These are phyloP conservation scores for Pyrus bretschneideri DNA, from an alignment of 306 rosid species.

Conservation along the genomic window DNA sequence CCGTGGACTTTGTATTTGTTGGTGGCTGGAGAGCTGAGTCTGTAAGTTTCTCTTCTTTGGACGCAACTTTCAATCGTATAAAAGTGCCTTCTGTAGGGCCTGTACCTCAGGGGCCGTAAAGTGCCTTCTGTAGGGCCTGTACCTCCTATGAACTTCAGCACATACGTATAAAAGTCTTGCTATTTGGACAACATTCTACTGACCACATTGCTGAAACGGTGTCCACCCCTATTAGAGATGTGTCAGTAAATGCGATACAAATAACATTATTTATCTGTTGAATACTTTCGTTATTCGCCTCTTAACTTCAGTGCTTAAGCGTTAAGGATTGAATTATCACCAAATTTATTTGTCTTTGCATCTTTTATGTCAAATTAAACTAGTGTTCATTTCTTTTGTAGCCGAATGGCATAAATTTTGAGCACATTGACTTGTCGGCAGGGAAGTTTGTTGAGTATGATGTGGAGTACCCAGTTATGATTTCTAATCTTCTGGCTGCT, in stretches of 20 bases:
- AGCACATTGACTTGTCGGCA: slow-evolving; percentile 61
- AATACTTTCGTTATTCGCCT: background rate
- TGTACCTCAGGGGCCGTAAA: background rate
- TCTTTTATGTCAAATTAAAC: background rate
- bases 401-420: slow-evolving; percentile 71
- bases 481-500: slow-evolving; percentile 51
- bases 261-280: too few relatives aligned
- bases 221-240: background rate
- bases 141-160: background rate
- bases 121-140: background rate
- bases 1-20: slow-evolving; percentile 44
- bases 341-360: background rate
- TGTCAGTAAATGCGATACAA: background rate
- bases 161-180: too few relatives aligned
- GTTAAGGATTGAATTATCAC: background rate
- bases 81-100: background rate
- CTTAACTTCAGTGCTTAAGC: background rate
- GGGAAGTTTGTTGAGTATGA: slow-evolving; percentile 73
- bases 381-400: slow-evolving; percentile 22
- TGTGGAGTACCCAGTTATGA: slow-evolving; percentile 87
- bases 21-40: slow-evolving; percentile 81
- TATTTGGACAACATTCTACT: background rate
- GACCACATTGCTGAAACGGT: too few relatives aligned
- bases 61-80: background rate
- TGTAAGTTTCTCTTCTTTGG: slow-evolving; percentile 44